phyloP scores from a whole-genome alignment of 176 grass and related monocot species.

The Ensete ventricosum region DNA sequence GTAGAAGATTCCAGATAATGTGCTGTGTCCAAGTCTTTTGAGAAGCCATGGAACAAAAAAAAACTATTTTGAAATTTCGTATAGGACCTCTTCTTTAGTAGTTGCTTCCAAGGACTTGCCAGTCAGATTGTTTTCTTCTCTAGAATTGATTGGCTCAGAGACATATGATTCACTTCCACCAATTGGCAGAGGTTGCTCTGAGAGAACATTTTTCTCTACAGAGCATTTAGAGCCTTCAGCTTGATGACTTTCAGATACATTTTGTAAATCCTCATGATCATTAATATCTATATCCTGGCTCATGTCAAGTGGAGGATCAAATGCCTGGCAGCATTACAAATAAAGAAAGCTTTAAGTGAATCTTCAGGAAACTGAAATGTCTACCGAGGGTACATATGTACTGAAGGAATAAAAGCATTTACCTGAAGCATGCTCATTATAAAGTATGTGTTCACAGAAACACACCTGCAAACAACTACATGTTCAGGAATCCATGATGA shows the following conservation, averaged over 20 bases:
- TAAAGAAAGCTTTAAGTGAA: neutral
- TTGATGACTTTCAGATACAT: constrained; percentile 37
- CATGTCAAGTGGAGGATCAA: constrained; percentile 93
- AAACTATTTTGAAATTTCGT: constrained; percentile 1
- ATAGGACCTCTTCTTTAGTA: constrained; percentile 39
- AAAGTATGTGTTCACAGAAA: constrained; percentile 86
- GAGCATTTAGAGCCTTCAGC: constrained; percentile 28
- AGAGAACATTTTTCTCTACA: constrained; percentile 24
- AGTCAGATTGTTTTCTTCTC: constrained; percentile 8
- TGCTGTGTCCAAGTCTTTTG: neutral
- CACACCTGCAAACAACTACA: constrained; percentile 58
- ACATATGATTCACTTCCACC: constrained; percentile 22
- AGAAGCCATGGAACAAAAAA: constrained; percentile 11
- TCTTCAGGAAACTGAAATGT: neutral
- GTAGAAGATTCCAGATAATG: constrained; percentile 28
- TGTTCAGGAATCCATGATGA: constrained; percentile 12
- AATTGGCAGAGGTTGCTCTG: constrained; percentile 13
- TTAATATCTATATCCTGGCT: constrained; percentile 51
- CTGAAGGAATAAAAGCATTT: constrained; percentile 21
- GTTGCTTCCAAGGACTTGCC: constrained; percentile 21
- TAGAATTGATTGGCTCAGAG: neutral
- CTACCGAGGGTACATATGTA: constrained; percentile 13
- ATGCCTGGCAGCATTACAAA: constrained; percentile 37
- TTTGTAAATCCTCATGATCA: constrained; percentile 29
- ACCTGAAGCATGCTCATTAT: constrained; percentile 98